Base-by-base conservation (phyloP, 202 grass and related monocot species). In the Elaeis oleifera region DNA sequence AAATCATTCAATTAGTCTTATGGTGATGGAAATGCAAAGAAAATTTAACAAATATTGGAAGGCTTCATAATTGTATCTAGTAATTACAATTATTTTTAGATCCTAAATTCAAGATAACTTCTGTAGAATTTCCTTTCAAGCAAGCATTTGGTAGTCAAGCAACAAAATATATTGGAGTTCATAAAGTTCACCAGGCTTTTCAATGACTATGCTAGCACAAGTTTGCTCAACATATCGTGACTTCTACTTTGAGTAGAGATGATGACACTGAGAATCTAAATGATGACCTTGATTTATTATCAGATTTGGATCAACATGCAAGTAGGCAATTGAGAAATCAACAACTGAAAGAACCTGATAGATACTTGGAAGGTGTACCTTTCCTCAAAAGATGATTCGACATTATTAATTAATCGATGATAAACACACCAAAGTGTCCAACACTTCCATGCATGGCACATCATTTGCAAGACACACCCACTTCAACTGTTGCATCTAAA, bases 241-340 rank as follows among this genome's bases (percentile, higher is more conserved):
- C 67, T 54, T 72, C 58, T 49, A 72, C 62, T 63, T 53, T 67
- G 58, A 18, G 6, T 63, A 53, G 68, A 68, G 16, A 29, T 72
- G 48, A 4, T 2, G 20, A 55, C 64, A 63, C 60, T 25, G 58
- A 85, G 54, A 54, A 72, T 5, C 19, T 68, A 59, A 63, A 58
- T 72, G 70, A 76, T 73, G 83, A 78, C 50, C 65, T 25, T 18
- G 78, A 77, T 81, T 81, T 68, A 17, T 81, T 85, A 72, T 64
- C 77, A 8, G 78, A 85, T 70, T 85, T 77, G 78, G 78, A 81
- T 70, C 78, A 81, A 16, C 78, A 81, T 81, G 64, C 81, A 65
- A 70, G 36, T 61, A 51, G 68, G 17, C 83, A 85, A 31, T 70
- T 74, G 66, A 74, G 69, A 69, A 81, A 16, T 59, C 73, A 81